These are phyloP conservation scores for Canariomyces notabilis DNA, from an alignment of 2,329 filamentous ascomycete genomes.

Conservation along the genomic window DNA sequence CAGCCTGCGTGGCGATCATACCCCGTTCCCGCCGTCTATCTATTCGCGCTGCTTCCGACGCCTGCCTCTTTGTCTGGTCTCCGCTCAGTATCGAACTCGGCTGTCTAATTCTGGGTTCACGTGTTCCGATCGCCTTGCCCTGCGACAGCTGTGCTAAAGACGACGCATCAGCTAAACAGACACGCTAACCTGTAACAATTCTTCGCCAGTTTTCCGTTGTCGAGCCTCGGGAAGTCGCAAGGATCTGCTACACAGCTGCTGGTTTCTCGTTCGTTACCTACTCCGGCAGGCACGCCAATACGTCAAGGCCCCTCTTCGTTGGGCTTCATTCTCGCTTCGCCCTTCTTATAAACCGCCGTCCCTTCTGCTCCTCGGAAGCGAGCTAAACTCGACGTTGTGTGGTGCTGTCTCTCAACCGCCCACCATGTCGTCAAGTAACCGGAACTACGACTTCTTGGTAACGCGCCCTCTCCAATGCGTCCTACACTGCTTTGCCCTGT, in stretches of 20 bases:
- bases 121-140: not conserved
- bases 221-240: slow-evolving; percentile 5
- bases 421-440: slow-evolving; percentile 93
- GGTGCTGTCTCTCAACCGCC: slow-evolving; percentile 14
- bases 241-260: not conserved
- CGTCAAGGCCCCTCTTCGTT: not conserved
- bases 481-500: slow-evolving; percentile 15
- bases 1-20: slow-evolving; percentile 7
- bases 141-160: not conserved
- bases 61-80: not conserved
- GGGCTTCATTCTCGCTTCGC: slow-evolving; percentile 1
- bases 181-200: slow-evolving; percentile 12
- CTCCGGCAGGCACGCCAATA: not conserved
- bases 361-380: not conserved
- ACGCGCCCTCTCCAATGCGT: not conserved
- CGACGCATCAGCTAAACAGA: not conserved
- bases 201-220: slow-evolving; percentile 9
- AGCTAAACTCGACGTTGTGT: slow-evolving; percentile 4
- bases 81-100: not conserved
- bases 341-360: not conserved
- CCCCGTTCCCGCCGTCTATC: slow-evolving; percentile 1
- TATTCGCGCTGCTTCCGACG: not conserved
- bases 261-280: slow-evolving; percentile 3
- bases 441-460: slow-evolving; percentile 99
- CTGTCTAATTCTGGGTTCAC: not conserved